phyloP scores from a whole-genome alignment of 495 filamentous ascomycete genomes.

The Chaetomium fimeti region DNA sequence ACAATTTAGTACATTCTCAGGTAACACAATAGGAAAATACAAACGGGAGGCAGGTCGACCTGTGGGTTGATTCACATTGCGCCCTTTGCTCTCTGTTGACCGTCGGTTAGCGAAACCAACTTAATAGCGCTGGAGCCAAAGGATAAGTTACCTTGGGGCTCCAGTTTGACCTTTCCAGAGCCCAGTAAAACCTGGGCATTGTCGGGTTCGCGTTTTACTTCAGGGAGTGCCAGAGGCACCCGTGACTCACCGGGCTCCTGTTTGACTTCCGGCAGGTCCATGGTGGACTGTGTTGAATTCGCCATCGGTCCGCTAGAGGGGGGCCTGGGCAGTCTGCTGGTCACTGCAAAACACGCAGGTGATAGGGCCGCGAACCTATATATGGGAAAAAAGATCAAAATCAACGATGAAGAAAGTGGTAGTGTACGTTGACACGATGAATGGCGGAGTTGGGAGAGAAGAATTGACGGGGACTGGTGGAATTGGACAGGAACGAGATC shows the following conservation, averaged over 20 bases:
- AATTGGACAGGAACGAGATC: not conserved
- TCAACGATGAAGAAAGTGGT: no score
- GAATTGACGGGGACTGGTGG: no score
- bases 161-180: not conserved
- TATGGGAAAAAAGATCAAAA: no score
- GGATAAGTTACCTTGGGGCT: not conserved
- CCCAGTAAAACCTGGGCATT: not conserved
- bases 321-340: no score
- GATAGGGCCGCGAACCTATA: no score
- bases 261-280: not conserved
- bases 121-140: not conserved
- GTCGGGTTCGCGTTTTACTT: not conserved
- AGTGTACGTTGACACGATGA: no score
- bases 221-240: not conserved
- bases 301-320: not conserved
- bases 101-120: not conserved
- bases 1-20: not conserved
- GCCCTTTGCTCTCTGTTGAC: not conserved
- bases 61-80: not conserved
- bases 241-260: not conserved
- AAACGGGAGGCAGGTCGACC: not conserved
- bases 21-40: not conserved
- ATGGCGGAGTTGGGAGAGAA: no score
- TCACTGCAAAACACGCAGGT: no score
- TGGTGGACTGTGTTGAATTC: not conserved